Evolutionary conservation across 2,329 filamentous ascomycete species (phyloP).

Genomic region (Penicillium sp.): DNA sequence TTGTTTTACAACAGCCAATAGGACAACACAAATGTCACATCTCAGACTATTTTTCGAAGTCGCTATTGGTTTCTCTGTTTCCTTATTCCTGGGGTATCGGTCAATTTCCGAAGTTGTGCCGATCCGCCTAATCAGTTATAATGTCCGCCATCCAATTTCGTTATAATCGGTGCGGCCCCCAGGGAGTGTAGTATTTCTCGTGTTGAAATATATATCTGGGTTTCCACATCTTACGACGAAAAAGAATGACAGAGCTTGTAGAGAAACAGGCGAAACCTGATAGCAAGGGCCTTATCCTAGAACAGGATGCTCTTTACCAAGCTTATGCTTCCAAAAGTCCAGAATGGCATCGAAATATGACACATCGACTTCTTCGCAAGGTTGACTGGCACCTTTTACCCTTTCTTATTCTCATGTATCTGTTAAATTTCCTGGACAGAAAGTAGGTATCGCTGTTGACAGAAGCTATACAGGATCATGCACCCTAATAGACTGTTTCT

Average conservation of each 20-base stretch:
- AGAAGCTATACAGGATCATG: not conserved
- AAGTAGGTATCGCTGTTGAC: conserved; percentile 16
- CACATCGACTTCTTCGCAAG: conserved; percentile 24
- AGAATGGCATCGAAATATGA: conserved; percentile 30
- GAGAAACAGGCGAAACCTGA: conserved; percentile 4
- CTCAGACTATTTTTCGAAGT: too few species aligned
- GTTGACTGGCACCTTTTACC: conserved; percentile 32
- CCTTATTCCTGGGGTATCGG: not conserved
- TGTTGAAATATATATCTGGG: not conserved
- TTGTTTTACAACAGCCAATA: not conserved
- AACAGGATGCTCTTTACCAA: conserved; percentile 28
- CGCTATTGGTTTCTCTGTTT: not conserved
- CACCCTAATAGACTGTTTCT: not conserved
- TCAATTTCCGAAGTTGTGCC: conserved; percentile 10
- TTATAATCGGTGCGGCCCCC: not conserved
- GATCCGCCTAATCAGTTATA: not conserved
- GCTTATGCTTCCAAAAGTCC: conserved; percentile 25
- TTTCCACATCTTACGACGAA: too few species aligned
- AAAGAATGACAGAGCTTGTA: conserved; percentile 7
- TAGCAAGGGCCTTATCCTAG: conserved; percentile 6
- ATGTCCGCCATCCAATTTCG: not conserved
- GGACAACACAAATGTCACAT: not conserved
- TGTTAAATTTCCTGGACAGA: conserved; percentile 34
- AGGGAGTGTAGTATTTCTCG: not conserved
- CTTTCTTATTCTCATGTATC: conserved; percentile 32